Evolutionary conservation across 2,329 filamentous ascomycete species (phyloP), one percentile per base, ranked within the genome.

Genomic region (Endothia cerciana): DNA sequence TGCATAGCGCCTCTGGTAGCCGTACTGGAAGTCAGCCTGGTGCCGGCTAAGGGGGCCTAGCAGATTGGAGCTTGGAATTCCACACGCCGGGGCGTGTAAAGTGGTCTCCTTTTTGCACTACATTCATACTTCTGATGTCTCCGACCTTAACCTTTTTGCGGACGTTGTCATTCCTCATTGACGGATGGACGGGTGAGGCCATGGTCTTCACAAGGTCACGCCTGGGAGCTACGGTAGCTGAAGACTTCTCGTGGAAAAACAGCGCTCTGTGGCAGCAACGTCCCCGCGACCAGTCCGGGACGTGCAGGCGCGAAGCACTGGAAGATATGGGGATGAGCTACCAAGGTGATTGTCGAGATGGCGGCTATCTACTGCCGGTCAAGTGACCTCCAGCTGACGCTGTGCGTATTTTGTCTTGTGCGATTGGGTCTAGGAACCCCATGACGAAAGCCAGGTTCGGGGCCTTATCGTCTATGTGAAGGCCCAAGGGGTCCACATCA

Each of bases 311-410:
- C n/a, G 30, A 19, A n/a, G 15, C 8, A 36, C 19, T 5, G 51
- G 6, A 17, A 55, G 17, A 15, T 19, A 17, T 15, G 7, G 8
- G 13, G 41, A 15, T 43, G 4, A 19, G 13, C 13, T 43, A 6
- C n/a, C 7, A 22, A 19, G 17, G 8, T 22, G 51, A 5, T 36
- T 22, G 8, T 4, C n/a, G n/a, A n/a, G 3, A n/a, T 10, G 13
- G 45, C 13, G 22, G 49, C 33, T 19, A 28, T 10, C 11, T n/a
- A 22, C n/a, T n/a, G 13, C n/a, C 40, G 62, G 56, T 67, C 65
- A 67, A 67, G 65, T 65, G 65, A 65, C 43, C 51, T 56, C 17
- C 1, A 19, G 11, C 11, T 49, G 41, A 49, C 47, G 65, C 25
- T 38, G 62, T 61, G 49, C 22, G 6, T 61, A 28, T n/a, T 57